phyloP scores from a whole-genome alignment of 169 alveolate genomes.

The Plasmodium coatneyi region DNA sequence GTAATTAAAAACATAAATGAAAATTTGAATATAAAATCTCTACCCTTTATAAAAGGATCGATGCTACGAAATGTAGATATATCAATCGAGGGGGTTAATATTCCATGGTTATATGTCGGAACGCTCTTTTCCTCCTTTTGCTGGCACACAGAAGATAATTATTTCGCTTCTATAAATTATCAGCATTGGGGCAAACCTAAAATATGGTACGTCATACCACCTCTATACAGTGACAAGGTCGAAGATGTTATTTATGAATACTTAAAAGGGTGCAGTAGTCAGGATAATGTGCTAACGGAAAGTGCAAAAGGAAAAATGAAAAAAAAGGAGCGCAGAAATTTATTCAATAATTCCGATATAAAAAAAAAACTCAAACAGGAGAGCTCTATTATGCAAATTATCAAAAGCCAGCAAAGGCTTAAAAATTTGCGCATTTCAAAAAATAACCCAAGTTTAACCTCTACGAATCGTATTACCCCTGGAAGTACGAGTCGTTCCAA shows the following conservation, averaged over 20 bases:
- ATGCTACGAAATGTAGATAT: constrained; percentile 81
- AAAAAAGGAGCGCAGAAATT: neutral
- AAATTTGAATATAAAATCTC: constrained; percentile 79
- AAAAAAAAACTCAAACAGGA: neutral
- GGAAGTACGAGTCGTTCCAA: neutral
- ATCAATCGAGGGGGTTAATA: constrained; percentile 93
- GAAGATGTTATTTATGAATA: constrained; percentile 86
- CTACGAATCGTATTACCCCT: neutral
- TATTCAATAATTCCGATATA: neutral
- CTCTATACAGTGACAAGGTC: constrained; percentile 86
- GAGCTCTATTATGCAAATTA: neutral
- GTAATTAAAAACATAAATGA: constrained; percentile 80
- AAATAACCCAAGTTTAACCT: neutral
- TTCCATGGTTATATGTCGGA: constrained; percentile 94
- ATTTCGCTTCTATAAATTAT: constrained; percentile 93
- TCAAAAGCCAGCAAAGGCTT: neutral
- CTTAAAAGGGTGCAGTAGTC: constrained; percentile 10
- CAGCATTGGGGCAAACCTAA: constrained; percentile 95
- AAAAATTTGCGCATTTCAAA: neutral
- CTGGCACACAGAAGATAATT: constrained; percentile 97
- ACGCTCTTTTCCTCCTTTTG: constrained; percentile 94
- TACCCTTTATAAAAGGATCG: constrained; percentile 85
- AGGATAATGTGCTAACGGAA: neutral
- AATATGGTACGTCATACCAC: constrained; percentile 94
- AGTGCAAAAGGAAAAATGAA: neutral